A percentile compares a stretch with the other conserved stretches of the same genome.
Conservation (phyloP, 805 yeast species). For the Lipomyces orientalis region DNA sequence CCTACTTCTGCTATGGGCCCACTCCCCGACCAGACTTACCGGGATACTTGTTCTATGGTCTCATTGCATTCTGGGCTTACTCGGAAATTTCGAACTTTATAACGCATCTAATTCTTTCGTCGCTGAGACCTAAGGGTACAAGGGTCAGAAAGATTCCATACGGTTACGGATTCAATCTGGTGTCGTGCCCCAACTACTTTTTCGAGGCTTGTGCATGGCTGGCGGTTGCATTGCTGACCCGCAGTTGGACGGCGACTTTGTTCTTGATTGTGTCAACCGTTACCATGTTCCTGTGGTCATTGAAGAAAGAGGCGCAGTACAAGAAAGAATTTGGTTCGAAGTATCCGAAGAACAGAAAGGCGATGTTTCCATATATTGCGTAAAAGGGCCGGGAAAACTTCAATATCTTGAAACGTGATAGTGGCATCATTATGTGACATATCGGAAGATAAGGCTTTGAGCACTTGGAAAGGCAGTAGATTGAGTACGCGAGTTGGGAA, state of each 20-base stretch:
- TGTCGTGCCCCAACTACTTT: constrained; percentile 91
- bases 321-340: constrained; percentile 66
- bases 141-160: constrained; percentile 69
- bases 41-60: constrained; percentile 7
- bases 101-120: constrained; percentile 68
- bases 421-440: neutral
- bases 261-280: constrained; percentile 74
- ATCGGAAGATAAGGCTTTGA: neutral
- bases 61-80: constrained; percentile 40
- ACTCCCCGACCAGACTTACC: constrained; percentile 18
- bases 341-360: constrained; percentile 80
- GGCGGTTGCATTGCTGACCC: constrained; percentile 68
- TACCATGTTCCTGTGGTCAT: constrained; percentile 94
- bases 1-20: constrained; percentile 58
- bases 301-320: constrained; percentile 77
- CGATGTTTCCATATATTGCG: constrained; percentile 75
- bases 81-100: constrained; percentile 75
- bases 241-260: constrained; percentile 62
- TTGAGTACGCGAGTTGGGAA: too few relatives aligned
- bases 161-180: constrained; percentile 80
- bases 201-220: constrained; percentile 85
- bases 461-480: neutral
- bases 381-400: constrained; percentile 41
- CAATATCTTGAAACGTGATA: neutral
- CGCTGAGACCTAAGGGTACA: constrained; percentile 46